phyloP scores from a whole-genome alignment of 345 rosid species.

The Iberis pinnata region DNA sequence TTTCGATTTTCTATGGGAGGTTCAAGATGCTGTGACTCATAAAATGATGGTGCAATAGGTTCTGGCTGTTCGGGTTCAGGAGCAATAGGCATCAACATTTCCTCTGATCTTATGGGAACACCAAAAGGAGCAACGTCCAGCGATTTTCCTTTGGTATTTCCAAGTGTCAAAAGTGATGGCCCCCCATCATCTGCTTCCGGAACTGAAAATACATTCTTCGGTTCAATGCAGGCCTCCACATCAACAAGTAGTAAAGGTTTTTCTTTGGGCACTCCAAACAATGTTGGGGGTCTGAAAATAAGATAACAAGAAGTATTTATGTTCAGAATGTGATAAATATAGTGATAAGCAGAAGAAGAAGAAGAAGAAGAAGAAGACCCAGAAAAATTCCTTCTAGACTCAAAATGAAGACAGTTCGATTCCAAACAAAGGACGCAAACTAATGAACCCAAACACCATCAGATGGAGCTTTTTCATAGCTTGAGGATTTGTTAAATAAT shows the following conservation, averaged over 20 bases:
- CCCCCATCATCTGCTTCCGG: constrained; percentile 35
- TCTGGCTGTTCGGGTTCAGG: constrained; percentile 22
- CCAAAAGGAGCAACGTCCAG: constrained; percentile 26
- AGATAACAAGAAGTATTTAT: not conserved
- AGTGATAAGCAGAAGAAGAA: not conserved
- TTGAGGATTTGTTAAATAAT: not conserved
- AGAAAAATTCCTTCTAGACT: constrained; percentile 1
- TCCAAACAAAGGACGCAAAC: constrained; percentile 13
- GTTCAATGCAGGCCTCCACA: constrained; percentile 58
- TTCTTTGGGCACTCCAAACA: constrained; percentile 77
- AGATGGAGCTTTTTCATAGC: not conserved
- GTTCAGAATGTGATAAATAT: constrained; percentile 3
- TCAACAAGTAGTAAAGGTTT: constrained; percentile 44
- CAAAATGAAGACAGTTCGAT: constrained; percentile 1
- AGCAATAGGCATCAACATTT: constrained; percentile 18
- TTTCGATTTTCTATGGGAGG: constrained; percentile 33
- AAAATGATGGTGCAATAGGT: constrained; percentile 28
- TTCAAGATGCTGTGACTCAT: constrained; percentile 42
- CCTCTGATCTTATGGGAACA: constrained; percentile 21
- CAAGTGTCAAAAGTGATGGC: constrained; percentile 22
- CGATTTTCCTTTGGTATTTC: constrained; percentile 20
- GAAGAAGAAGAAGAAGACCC: constrained; percentile 15
- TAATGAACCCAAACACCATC: not conserved
- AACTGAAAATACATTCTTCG: constrained; percentile 41
- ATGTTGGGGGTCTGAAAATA: constrained; percentile 68